Evolutionary conservation across 1,284 basidiomycete species (phyloP).

Genomic region (Puccinia horiana): DNA sequence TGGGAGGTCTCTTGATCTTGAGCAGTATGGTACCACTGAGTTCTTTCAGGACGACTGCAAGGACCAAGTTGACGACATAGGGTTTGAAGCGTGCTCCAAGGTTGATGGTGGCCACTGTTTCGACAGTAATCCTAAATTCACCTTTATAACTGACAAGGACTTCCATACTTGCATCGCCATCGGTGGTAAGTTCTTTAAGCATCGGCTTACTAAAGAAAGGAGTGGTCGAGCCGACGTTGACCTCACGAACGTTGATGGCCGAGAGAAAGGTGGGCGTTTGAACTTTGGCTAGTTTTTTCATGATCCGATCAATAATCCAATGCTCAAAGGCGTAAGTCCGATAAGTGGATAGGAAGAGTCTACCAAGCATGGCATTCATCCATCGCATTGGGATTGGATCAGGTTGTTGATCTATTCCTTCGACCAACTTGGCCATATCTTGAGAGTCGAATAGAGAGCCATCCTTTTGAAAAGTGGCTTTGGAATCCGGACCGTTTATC

Average conservation of each 20-base stretch:
- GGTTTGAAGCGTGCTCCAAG: constrained; percentile 70
- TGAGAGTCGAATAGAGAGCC: constrained; percentile 69
- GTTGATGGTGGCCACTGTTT: constrained; percentile 82
- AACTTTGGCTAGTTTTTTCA: constrained; percentile 89
- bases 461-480: constrained; percentile 52
- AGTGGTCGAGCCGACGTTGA: constrained; percentile 79
- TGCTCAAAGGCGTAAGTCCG: constrained; percentile 76
- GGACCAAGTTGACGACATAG: constrained; percentile 70
- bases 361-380: constrained; percentile 89
- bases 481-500: constrained; percentile 58
- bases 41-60: constrained; percentile 79
- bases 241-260: constrained; percentile 81
- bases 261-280: constrained; percentile 82
- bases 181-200: constrained; percentile 89
- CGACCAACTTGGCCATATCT: constrained; percentile 82
- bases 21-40: constrained; percentile 87
- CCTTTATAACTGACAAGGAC: constrained; percentile 81
- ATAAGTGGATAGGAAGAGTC: constrained; percentile 88
- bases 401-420: constrained; percentile 82
- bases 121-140: constrained; percentile 81
- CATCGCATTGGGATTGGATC: constrained; percentile 95
- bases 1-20: constrained; percentile 91
- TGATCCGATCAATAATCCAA: constrained; percentile 81
- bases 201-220: constrained; percentile 79
- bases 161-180: constrained; percentile 87